Evolutionary conservation across 2,329 filamentous ascomycete genomes (phyloP), one percentile per base, ranked within the genome.

Genomic region (Rhinocladiella similis): DNA sequence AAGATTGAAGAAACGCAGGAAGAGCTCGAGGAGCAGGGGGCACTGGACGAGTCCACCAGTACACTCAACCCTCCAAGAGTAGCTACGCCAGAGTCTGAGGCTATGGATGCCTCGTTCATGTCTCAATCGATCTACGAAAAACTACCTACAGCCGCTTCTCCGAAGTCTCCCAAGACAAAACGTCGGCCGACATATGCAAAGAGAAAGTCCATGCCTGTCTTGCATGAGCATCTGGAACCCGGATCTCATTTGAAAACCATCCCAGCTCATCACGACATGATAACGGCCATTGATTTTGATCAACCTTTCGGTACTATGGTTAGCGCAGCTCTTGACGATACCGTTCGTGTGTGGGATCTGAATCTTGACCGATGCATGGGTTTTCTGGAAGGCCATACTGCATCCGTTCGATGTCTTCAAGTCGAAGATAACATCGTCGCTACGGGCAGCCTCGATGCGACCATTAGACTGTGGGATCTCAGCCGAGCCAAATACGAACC

Each of bases 81-180:
- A 68, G 50, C 70, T 71, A 51, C 70, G 63, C 16, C 88, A 69
- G 73, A 88, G 66, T 59, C 63, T 13, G 77, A 75, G 38, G 74
- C 74, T 47, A 76, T 77, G 66, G 77, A 80, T 63, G 77, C 78
- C 5, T 82, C 83, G 1, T 99, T 97, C 77, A 97, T 97, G 94
- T 97, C 94, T 2, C 91, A 97, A 72, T 97, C 92, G 12, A 90
- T 99, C 65, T 99, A 97, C 72, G 89, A 95, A 65, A 97, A 97
- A 73, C 77, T 99, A 7, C 90, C 92, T 0, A 75, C 77, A 1
- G 57, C 59, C 18, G 27, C 54, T 14, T 62, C 62, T n/a, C 78
- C 82, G 6, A 82, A 79, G 62, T 54, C 56, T 19, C 78, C 82
- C 6, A 82, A 79, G 62, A 50, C 56, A 7, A 77, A 79, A 20